Percentiles rank a stretch among this genome's conserved stretches.
These are phyloP conservation scores for Suhomyces vadensis DNA, from an alignment of 805 yeast species.

Conservation along the genomic window DNA sequence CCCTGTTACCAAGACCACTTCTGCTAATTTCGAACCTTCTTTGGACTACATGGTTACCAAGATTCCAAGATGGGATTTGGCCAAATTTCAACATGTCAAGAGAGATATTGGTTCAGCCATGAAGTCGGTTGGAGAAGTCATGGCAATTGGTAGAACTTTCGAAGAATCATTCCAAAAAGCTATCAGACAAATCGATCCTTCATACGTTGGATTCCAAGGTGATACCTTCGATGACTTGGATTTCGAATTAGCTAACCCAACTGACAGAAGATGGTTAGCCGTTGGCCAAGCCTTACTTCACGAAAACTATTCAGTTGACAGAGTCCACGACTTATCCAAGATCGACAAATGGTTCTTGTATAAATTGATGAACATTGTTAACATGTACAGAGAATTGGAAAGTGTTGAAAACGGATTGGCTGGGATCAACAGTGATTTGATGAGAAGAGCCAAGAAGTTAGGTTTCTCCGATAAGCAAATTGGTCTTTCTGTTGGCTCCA, in stretches of 20 bases:
- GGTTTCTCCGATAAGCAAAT: conserved; percentile 97
- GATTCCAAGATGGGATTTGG: conserved; percentile 97
- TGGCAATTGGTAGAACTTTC: conserved; percentile 97
- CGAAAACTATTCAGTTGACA: conserved; percentile 87
- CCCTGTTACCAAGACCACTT: conserved; percentile 93
- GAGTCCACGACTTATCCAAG: conserved; percentile 86
- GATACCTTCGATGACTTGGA: conserved; percentile 76
- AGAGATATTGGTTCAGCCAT: conserved; percentile 92
- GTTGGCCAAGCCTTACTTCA: conserved; percentile 95
- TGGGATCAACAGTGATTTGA: conserved; percentile 64
- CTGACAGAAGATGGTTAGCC: conserved; percentile 96
- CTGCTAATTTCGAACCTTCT: conserved; percentile 96
- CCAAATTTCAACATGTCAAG: conserved; percentile 93
- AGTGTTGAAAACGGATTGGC: conserved; percentile 49
- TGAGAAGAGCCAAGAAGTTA: conserved; percentile 81
- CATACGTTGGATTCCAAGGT: conserved; percentile 89
- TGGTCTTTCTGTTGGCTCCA: conserved; percentile 67
- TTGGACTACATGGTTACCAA: conserved; percentile 95
- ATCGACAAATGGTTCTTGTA: conserved; percentile 95
- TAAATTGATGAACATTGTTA: conserved; percentile 90
- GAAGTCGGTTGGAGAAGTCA: conserved; percentile 99
- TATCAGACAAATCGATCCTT: conserved; percentile 91
- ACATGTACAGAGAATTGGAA: conserved; percentile 81
- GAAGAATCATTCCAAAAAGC: conserved; percentile 99
- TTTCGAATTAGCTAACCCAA: conserved; percentile 75